Evolutionary conservation across 139 green algal species (phyloP), one percentile per base, ranked within the genome.

Genomic region (Auxenochlorella pyrenoidosa): DNA sequence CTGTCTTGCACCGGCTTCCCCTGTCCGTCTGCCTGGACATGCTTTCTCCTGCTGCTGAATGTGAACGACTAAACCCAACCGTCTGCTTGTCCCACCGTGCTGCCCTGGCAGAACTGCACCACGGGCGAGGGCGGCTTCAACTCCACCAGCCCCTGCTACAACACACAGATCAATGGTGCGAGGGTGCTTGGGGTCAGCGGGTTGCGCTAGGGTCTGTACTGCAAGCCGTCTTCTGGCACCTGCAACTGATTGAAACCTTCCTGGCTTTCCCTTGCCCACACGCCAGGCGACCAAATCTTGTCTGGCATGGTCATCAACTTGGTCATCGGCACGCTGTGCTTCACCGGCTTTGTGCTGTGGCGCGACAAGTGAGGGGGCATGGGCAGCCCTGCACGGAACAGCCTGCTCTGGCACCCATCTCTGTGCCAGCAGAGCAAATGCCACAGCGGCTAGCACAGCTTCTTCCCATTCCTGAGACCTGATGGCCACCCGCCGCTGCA

Each of bases 291-390:
- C 38, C 80, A 85, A 44, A 85, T 85, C 28, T 8, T 85, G 5
- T 77, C 68, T 3, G 80, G 80, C 38, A 47, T 90, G 34, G 59
- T 84, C 60, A 59, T 90, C 38, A 87, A 90, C 76, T 13, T 32
- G 5, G 68, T 75, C 28, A 76, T 90, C 34, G 87, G 87, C 58
- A 2, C 85, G 5, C 66, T 88, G 12, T 90, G 87, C 81, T 59
- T 77, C 5, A 30, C 78, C 26, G 87, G 87, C 40, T 90, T 90
- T 63, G 51, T 83, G 34, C 28, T 90, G 43, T 90, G 87, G 87
- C 73, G 87, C 26, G 81, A 72, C 21, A 75, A 75, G 44, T 90
- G 85, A 47, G 60, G 13, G 54, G 54, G 10, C 10, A 8, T 28
- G 54, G 15, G 18, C 54, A 19, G 18, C 41, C 85, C 21, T 58